Base-by-base conservation (phyloP, 495 filamentous ascomycete species). In the Xylaria sp. region DNA sequence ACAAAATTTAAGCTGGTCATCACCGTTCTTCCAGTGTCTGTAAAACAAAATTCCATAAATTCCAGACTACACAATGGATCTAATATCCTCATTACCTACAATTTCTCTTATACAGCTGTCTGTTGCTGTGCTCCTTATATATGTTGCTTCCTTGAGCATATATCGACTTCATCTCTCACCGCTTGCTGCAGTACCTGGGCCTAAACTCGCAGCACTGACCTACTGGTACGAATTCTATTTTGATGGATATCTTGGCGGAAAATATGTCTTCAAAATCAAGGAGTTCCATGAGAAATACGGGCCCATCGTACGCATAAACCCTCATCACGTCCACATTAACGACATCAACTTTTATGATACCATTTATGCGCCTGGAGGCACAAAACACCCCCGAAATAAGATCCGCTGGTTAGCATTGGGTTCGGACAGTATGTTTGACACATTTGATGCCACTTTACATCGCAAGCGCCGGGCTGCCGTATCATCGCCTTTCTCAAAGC, bases 171-270 rank as follows among this genome's bases (percentile, higher is more conserved):
- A 44, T 33, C 19, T 69, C 26, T 69, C 67, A 5, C 67, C 67
- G 0, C 52, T 69, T 24, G 41, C 52, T 59, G 11, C 52, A 29
- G 19, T 83, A 35, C 83, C 83, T 3, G 83, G 82, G 0, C 83
- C 83, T 1, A 83, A 79, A 69, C 69, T 84, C 8, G 81, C 83
- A 5, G 82, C 82, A 0, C 53, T 77, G 14, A 82, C 81, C 26
- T 77, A 73, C 33, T 72, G 79, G 50, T 83, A 84, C 44, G 84
- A 85, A 43, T 82, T 82, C 48, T 85, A 85, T 70, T 82, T 80
- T 50, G 80, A 85, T 62, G 63, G 84, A 2, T 44, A 80, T 40
- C 71, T 73, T 15, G 67, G 74, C 5, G 82, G 82, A 9, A 74
- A 75, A 72, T 85, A 81, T 55, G 72, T 80, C 29, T 84, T 75